Evolutionary conservation across 2,329 filamentous ascomycete genomes (phyloP).

Genomic region (Aspergillus proliferans): DNA sequence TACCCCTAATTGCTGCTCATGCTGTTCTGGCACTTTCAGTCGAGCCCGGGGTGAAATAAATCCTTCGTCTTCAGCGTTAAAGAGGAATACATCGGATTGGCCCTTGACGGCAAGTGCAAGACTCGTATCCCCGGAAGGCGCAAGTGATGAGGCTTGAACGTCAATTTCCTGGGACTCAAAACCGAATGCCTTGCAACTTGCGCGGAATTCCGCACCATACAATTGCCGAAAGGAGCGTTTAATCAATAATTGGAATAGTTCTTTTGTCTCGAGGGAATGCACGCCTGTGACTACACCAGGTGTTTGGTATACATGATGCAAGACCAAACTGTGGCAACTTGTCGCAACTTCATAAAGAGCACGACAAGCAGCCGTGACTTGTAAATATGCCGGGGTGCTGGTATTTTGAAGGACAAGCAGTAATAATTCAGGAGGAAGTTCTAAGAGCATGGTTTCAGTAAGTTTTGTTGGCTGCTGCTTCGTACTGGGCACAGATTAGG

Average conservation of each 20-base stretch:
- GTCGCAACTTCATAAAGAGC: conserved; percentile 30
- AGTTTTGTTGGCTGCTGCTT: background rate
- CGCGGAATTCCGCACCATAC: conserved; percentile 30
- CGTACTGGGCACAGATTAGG: no score
- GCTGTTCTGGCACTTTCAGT: conserved; percentile 17
- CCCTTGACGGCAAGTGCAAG: conserved; percentile 26
- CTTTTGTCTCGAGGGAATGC: conserved; percentile 11
- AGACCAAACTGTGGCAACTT: conserved; percentile 27
- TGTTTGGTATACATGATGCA: conserved; percentile 30
- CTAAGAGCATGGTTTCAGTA: conserved; percentile 21
- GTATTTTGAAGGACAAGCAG: conserved; percentile 30
- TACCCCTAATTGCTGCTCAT: conserved; percentile 19
- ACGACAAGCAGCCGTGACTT: conserved; percentile 32
- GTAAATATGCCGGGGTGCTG: conserved; percentile 31
- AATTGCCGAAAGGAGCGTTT: conserved; percentile 25
- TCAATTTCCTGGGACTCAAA: conserved; percentile 24
- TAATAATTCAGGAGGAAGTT: conserved; percentile 36
- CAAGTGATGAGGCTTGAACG: conserved; percentile 27
- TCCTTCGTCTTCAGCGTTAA: conserved; percentile 13
- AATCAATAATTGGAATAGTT: conserved; percentile 29
- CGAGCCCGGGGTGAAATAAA: conserved; percentile 8
- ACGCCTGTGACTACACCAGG: conserved; percentile 25
- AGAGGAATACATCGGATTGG: conserved; percentile 23
- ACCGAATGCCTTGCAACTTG: conserved; percentile 22
- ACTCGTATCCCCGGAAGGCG: conserved; percentile 10